Percentiles rank a stretch among this genome's conserved stretches.
phyloP scores from a whole-genome alignment of 345 rosid species.

The Brassica incana region DNA sequence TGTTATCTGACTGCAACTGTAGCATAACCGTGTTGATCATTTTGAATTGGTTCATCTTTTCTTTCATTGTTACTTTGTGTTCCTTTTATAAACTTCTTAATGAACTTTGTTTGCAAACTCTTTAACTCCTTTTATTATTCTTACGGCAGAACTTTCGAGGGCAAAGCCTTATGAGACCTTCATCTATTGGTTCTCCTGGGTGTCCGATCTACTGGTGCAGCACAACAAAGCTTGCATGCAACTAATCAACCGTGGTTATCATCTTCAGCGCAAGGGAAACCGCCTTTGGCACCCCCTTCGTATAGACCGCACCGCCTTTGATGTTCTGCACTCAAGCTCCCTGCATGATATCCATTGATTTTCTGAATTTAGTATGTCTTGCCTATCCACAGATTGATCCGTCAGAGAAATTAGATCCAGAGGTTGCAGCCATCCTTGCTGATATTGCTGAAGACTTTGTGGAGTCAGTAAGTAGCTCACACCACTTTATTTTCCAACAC shows the following conservation, averaged over 20 bases:
- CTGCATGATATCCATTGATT: background rate
- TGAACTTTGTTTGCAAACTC: slow-evolving; percentile 1
- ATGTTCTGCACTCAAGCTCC: background rate
- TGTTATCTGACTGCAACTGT: background rate
- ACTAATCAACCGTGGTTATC: slow-evolving; percentile 82
- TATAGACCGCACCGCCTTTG: slow-evolving; percentile 49
- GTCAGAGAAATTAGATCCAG: slow-evolving; percentile 83
- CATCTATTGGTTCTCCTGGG: slow-evolving; percentile 51
- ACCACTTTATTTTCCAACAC: slow-evolving; percentile 15
- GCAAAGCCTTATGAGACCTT: slow-evolving; percentile 57
- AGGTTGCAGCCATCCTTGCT: slow-evolving; percentile 87
- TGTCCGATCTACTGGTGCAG: slow-evolving; percentile 55
- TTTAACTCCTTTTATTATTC: background rate
- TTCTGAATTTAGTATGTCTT: slow-evolving; percentile 5
- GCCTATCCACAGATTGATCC: slow-evolving; percentile 71
- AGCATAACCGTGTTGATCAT: background rate
- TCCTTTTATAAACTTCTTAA: background rate
- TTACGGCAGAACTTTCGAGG: slow-evolving; percentile 67
- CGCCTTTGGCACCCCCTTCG: slow-evolving; percentile 75
- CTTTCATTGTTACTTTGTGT: background rate
- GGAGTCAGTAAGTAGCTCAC: slow-evolving; percentile 69
- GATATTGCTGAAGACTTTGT: slow-evolving; percentile 97
- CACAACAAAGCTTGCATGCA: slow-evolving; percentile 62
- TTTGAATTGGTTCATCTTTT: background rate
- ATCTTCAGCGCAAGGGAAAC: slow-evolving; percentile 76